Conservation (phyloP, 352 stramenopile genomes). For the Blastocystis sp. region DNA sequence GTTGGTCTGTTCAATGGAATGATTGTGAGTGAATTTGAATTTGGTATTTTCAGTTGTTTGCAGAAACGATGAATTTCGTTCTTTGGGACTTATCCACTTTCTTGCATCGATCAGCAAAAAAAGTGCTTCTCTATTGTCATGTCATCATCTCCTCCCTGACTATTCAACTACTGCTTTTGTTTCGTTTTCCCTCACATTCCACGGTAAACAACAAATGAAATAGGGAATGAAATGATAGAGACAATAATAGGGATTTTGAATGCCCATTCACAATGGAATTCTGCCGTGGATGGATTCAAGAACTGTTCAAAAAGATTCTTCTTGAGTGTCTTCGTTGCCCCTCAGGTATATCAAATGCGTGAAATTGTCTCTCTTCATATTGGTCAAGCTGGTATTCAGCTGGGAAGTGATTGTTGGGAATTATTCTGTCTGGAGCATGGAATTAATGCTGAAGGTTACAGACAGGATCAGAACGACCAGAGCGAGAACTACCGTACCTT, state of each 20-base stretch:
- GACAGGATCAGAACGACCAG: slow-evolving; percentile 73
- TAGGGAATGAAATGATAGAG: too few relatives aligned
- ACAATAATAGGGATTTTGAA: too few relatives aligned
- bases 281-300: not conserved
- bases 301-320: slow-evolving; percentile 6
- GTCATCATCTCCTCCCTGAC: too few relatives aligned
- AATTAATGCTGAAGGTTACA: slow-evolving; percentile 72
- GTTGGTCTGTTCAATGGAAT: not conserved
- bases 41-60: not conserved
- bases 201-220: too few relatives aligned
- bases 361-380: slow-evolving; percentile 94
- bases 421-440: slow-evolving; percentile 87
- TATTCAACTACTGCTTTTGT: too few relatives aligned
- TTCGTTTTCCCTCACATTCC: too few relatives aligned
- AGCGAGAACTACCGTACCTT: slow-evolving; percentile 95
- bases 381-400: slow-evolving; percentile 87
- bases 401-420: slow-evolving; percentile 87
- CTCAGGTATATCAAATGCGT: slow-evolving; percentile 76
- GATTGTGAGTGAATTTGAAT: not conserved
- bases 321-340: slow-evolving; percentile 68
- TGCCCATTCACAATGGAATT: not conserved
- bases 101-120: too few relatives aligned
- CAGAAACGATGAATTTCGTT: too few relatives aligned
- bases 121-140: too few relatives aligned
- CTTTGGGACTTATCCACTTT: too few relatives aligned